A percentile compares a stretch with the other conserved stretches of the same genome.
Evolutionary conservation across 1,284 basidiomycete genomes (phyloP).

Genomic region (Inonotus obliquus): DNA sequence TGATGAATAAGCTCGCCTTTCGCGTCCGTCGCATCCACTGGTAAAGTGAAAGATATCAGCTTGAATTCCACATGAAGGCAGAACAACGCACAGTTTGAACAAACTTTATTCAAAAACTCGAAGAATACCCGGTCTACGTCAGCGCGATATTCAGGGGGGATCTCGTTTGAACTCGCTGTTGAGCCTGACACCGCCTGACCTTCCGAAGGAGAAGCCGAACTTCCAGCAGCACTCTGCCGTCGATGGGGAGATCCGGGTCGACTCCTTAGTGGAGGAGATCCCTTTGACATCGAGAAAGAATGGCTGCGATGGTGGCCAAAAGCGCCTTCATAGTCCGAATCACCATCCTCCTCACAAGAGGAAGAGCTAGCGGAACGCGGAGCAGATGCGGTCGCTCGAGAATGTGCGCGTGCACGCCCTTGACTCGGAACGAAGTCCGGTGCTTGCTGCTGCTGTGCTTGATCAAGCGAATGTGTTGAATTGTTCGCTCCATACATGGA

Average conservation of each 20-base stretch:
- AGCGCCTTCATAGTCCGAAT: constrained; percentile 31
- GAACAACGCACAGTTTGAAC: constrained; percentile 77
- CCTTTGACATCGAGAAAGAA: constrained; percentile 22
- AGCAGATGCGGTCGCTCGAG: constrained; percentile 23
- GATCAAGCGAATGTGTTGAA: background rate
- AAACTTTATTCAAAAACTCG: constrained; percentile 83
- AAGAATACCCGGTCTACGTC: constrained; percentile 91
- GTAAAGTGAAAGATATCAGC: constrained; percentile 13
- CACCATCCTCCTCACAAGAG: constrained; percentile 39
- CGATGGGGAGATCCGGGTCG: constrained; percentile 15
- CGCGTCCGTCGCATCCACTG: constrained; percentile 88
- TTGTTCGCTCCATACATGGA: background rate
- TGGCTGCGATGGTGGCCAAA: constrained; percentile 27
- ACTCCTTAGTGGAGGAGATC: constrained; percentile 22
- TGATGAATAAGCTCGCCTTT: constrained; percentile 98
- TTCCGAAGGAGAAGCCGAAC: constrained; percentile 7
- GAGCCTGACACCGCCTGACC: constrained; percentile 32
- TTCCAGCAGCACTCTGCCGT: background rate
- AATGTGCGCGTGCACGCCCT: constrained; percentile 33
- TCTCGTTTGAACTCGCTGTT: constrained; percentile 51
- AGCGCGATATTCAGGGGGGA: constrained; percentile 74
- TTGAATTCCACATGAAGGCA: background rate
- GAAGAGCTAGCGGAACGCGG: constrained; percentile 24
- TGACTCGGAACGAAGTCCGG: constrained; percentile 15
- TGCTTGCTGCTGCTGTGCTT: constrained; percentile 8